phyloP scores from a whole-genome alignment of 2,329 filamentous ascomycete genomes.

The Colletotrichum sp. region DNA sequence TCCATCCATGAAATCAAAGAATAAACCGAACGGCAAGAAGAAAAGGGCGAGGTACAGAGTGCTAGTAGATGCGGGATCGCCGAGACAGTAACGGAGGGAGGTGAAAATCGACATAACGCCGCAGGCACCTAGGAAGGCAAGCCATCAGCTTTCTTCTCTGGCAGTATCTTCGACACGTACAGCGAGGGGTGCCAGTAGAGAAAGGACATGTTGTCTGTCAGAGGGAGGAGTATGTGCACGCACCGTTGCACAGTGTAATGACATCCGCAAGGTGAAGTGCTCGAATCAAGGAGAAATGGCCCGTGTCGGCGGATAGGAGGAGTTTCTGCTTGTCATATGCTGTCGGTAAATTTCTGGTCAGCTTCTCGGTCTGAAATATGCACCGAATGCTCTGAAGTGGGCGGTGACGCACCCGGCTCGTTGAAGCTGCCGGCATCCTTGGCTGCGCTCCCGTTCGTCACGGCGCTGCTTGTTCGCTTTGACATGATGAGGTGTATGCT shows the following conservation, averaged over 20 bases:
- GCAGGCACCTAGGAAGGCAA: conserved; percentile 48
- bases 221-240: conserved; percentile 10
- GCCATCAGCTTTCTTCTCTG: neutral
- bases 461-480: conserved; percentile 59
- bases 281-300: conserved; percentile 74
- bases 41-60: conserved; percentile 83
- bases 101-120: conserved; percentile 96
- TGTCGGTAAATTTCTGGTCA: conserved; percentile 33
- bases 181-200: neutral
- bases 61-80: conserved; percentile 66
- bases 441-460: conserved; percentile 50
- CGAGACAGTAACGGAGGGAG: conserved; percentile 90
- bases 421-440: conserved; percentile 31
- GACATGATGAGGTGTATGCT: conserved; percentile 54
- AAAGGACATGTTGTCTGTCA: neutral
- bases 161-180: neutral
- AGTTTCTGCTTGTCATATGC: conserved; percentile 78
- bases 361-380: neutral
- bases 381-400: conserved; percentile 13
- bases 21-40: conserved; percentile 90
- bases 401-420: conserved; percentile 36
- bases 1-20: conserved; percentile 98
- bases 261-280: conserved; percentile 82
- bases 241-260: conserved; percentile 84
- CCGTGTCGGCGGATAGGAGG: conserved; percentile 71